Conservation (phyloP, 2,329 filamentous ascomycete genomes). For the Colletotrichum noveboracense region DNA sequence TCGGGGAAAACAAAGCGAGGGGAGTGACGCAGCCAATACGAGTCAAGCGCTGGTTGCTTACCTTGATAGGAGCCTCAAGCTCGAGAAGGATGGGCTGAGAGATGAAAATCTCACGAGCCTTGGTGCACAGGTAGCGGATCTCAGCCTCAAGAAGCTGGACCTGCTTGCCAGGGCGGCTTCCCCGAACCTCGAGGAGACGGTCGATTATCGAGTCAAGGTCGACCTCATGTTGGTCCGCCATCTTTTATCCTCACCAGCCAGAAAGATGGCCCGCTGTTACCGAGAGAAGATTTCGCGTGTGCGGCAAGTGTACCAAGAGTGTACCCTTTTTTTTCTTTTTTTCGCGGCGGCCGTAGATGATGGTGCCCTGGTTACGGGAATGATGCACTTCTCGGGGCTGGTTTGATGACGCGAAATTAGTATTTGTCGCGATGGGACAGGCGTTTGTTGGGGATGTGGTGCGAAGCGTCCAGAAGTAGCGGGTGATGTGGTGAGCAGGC, state of each 20-base stretch:
- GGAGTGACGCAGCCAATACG: background rate
- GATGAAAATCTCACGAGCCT: slow-evolving; percentile 99
- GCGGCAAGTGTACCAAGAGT: slow-evolving; percentile 3
- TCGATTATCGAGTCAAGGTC: slow-evolving; percentile 99
- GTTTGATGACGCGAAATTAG: background rate
- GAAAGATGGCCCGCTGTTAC: slow-evolving; percentile 44
- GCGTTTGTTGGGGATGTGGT: background rate
- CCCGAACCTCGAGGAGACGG: slow-evolving; percentile 94
- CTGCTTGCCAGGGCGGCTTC: slow-evolving; percentile 97
- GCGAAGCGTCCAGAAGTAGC: background rate
- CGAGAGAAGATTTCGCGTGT: slow-evolving; percentile 22
- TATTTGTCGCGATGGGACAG: background rate
- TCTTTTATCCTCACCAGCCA: slow-evolving; percentile 52
- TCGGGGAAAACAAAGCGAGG: background rate
- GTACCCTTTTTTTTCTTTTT: background rate
- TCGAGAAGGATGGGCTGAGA: slow-evolving; percentile 98
- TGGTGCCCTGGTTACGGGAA: slow-evolving; percentile 18
- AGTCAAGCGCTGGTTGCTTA: slow-evolving; percentile 46
- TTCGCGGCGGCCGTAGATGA: slow-evolving; percentile 18
- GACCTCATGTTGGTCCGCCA: slow-evolving; percentile 81
- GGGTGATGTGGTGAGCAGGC: slow-evolving; percentile 1
- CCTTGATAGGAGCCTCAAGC: slow-evolving; percentile 98
- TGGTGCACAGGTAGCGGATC: slow-evolving; percentile 97
- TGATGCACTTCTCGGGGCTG: slow-evolving; percentile 27
- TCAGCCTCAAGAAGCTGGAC: slow-evolving; percentile 96